These are phyloP conservation scores for Petunia hybrid DNA, from an alignment of 305 asterid genomes.

Conservation along the genomic window DNA sequence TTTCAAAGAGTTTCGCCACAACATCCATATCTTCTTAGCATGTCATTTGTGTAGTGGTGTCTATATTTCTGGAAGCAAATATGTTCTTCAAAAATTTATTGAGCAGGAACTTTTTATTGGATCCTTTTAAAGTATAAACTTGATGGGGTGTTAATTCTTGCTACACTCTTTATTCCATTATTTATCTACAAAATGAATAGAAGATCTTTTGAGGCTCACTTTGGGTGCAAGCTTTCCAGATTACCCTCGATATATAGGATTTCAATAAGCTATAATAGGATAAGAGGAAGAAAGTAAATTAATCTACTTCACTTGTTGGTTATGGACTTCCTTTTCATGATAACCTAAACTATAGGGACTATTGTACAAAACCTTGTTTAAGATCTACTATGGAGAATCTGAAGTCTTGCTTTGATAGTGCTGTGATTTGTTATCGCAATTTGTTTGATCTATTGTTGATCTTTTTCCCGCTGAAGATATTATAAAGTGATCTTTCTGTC, in stretches of 20 bases:
- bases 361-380: background rate
- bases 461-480: background rate
- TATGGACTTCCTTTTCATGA: conserved; percentile 6
- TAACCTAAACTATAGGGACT: background rate
- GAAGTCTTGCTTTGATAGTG: background rate
- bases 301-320: background rate
- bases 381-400: background rate
- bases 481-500: background rate
- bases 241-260: background rate
- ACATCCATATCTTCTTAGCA: conserved; percentile 4
- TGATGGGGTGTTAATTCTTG: background rate
- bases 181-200: background rate
- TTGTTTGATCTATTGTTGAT: conserved; percentile 2
- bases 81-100: background rate
- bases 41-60: conserved; percentile 17
- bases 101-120: background rate
- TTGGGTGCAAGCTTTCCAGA: background rate
- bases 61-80: conserved; percentile 1
- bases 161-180: background rate
- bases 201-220: background rate
- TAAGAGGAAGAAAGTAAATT: background rate
- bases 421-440: background rate
- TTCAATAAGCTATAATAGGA: conserved; percentile 1
- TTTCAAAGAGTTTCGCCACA: background rate
- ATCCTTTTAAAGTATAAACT: background rate